Conservation (phyloP, 345 rosid genomes). For the Eucalyptus pauciflora region DNA sequence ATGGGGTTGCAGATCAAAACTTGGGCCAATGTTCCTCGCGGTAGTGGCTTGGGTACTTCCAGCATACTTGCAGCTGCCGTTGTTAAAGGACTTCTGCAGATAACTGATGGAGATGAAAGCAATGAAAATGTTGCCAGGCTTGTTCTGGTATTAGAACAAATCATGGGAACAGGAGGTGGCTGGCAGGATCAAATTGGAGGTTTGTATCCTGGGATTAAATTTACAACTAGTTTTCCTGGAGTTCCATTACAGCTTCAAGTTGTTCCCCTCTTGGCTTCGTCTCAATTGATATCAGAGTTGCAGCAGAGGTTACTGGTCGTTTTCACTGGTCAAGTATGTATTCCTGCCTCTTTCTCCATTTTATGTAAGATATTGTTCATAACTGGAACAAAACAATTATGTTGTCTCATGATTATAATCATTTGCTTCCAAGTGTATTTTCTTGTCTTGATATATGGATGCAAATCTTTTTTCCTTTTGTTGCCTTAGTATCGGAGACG, state of each 20-base stretch:
- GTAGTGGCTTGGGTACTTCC: conserved; percentile 95
- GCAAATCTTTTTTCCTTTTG: neutral
- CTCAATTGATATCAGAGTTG: conserved; percentile 50
- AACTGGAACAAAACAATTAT: neutral
- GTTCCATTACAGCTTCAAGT: conserved; percentile 86
- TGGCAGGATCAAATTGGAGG: conserved; percentile 99
- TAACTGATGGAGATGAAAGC: conserved; percentile 62
- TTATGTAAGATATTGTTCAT: neutral
- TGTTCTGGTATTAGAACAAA: conserved; percentile 82
- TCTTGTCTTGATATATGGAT: neutral
- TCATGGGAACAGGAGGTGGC: conserved; percentile 99
- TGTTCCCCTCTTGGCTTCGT: conserved; percentile 59
- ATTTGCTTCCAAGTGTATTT: neutral
- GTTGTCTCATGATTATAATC: neutral
- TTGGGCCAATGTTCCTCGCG: conserved; percentile 95
- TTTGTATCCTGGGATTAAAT: conserved; percentile 79
- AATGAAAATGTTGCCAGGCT: conserved; percentile 85
- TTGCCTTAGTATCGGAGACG: neutral
- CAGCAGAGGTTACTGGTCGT: conserved; percentile 77
- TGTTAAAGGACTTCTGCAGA: conserved; percentile 78
- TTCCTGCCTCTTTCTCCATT: neutral
- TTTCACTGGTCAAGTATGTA: conserved; percentile 89
- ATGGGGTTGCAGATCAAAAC: conserved; percentile 60
- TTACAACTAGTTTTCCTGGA: conserved; percentile 87
- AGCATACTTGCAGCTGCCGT: conserved; percentile 97